Evolutionary conservation across 2,329 filamentous ascomycete genomes (phyloP), one percentile per base, ranked within the genome.

Genomic region (Rhynchosporium agropyri): DNA sequence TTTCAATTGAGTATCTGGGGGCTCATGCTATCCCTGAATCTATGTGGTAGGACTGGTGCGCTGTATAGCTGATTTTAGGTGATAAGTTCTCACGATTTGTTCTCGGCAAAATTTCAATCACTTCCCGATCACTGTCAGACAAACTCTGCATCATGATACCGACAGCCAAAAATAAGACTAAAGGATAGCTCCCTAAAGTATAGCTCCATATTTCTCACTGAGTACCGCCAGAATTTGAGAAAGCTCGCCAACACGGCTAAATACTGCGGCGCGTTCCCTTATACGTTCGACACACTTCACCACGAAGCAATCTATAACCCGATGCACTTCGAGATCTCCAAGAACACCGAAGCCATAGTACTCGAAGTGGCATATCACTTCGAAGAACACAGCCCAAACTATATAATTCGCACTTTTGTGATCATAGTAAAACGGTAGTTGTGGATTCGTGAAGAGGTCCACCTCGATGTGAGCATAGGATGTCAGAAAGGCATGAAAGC

Each of bases 341-440:
- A 53, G 31, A 26, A 40, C 15, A 26, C 7, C 50, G 1, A 12
- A 38, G 4, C 10, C 7, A 3, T 15, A 10, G 26, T 4, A 13
- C 26, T 13, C 4, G 26, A 2, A 53, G 20, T 12, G 13, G 10
- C 33, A 40, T 38, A 9, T 3, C 8, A 38, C 29, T 20, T 20
- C 20, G 20, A 20, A 20, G 38, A 12, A 38, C 50, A 53, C 50
- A 53, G 50, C 50, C 50, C 50, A 53, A 53, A 36, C 13, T 53
- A 38, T 26, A 7, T 38, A 38, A n/a, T 3, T 12, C 26, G n/a
- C 26, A 26, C n/a, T 53, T 33, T 15, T 8, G 9, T 6, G 15
- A 31, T 40, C 31, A 38, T 20, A 20, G 20, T 20, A n/a, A 43
- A 43, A n/a, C 42, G 4, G 42, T 15, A n/a, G 42, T 15, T n/a